Base-by-base conservation (phyloP, 2,329 filamentous ascomycete species). In the Microdochium bolleyi region DNA sequence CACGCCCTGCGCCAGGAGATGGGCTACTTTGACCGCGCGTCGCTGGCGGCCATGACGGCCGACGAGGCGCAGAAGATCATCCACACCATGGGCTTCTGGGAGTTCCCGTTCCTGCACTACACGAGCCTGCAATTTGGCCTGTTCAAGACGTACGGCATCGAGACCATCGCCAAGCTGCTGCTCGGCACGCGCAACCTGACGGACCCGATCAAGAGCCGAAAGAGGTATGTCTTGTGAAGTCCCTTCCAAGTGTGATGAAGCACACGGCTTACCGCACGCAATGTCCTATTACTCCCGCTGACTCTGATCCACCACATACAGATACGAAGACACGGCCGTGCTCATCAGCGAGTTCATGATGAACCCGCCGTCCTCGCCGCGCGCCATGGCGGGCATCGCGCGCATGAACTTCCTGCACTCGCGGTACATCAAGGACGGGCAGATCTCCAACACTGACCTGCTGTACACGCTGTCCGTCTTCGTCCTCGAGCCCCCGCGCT, bases 401-500 rank as follows among this genome's bases (percentile, higher is more conserved):
- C 68, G 70, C 51, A 68, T 70, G 63, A 72, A 71, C 62, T 70
- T 62, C 56, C 63, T 72, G 50, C 70, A 72, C 56, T 61, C 58
- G 57, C 59, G 58, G 41, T 70, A 70, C 61, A 54, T 61, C 2
- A 57, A 58, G 4, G 58, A 62, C n/a, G 68, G 68, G 37, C 58
- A 62, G 48, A 72, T 72, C 57, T 57, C 60, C 41, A 70, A 72
- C 54, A 61, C 56, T 10, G 68, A 71, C 58, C 55, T 72, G 24
- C 62, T 71, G 32, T 72, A 71, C 62, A 70, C 68, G 41, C 63
- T 72, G 3, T 71, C 70, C 48, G 73, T 89, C 0, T 89, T 89
- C 62, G 76, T 87, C 19, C 71, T 77, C 1, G 83, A 90, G 62
- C 85, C 87, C 0, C 66, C 79, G 27, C 72, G 77, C 14, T 90